Conservation (phyloP, 441 rosid species). For the Syzygium malaccense region DNA sequence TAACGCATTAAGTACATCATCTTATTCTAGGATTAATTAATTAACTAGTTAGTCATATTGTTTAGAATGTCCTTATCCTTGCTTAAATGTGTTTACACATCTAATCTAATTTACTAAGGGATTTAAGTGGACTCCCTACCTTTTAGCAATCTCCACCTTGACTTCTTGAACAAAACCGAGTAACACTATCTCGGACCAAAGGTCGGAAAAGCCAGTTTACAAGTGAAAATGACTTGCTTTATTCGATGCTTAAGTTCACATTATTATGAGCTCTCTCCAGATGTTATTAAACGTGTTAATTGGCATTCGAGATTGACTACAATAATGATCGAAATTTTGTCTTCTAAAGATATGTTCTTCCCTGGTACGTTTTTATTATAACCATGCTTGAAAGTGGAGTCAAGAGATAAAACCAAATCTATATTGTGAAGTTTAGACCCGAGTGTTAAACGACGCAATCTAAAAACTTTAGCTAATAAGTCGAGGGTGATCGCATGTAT, state of each 20-base stretch:
- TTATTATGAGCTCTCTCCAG: background rate
- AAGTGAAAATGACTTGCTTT: background rate
- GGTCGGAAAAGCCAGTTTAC: background rate
- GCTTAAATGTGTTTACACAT: background rate
- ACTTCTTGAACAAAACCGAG: background rate
- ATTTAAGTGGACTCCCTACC: background rate
- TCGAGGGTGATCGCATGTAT: background rate
- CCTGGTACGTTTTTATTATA: background rate
- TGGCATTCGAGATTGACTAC: background rate
- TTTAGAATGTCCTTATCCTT: background rate
- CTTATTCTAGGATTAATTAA: background rate
- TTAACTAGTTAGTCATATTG: background rate
- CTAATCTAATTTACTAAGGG: background rate
- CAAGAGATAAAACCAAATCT: background rate
- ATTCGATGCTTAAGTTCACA: background rate
- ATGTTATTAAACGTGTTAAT: background rate
- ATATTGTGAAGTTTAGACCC: background rate
- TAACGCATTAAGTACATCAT: background rate
- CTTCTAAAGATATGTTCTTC: background rate
- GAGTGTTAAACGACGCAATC: too few relatives aligned
- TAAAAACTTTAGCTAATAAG: background rate
- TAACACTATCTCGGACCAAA: background rate
- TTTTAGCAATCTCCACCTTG: background rate
- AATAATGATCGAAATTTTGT: background rate
- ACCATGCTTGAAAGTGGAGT: background rate